phyloP scores from a whole-genome alignment of 2,329 filamentous ascomycete genomes.

The Fusarium staphyleae region DNA sequence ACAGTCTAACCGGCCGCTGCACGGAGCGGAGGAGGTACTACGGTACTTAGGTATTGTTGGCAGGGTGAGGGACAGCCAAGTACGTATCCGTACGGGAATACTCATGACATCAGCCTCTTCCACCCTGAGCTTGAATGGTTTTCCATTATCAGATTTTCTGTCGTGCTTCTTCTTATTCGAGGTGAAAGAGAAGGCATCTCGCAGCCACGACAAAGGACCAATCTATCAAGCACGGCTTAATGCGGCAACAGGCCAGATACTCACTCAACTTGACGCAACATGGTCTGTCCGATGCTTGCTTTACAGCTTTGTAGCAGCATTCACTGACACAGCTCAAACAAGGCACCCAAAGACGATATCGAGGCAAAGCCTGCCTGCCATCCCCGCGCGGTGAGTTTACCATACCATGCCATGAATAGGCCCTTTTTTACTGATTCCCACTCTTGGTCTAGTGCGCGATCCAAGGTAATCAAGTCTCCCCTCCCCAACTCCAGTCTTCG shows the following conservation, averaged over 20 bases:
- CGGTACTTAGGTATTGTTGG: neutral
- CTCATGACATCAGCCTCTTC: conserved; percentile 26
- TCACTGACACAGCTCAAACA: conserved; percentile 11
- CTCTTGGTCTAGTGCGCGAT: conserved; percentile 76
- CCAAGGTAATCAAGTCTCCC: conserved; percentile 67
- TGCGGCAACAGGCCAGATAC: neutral
- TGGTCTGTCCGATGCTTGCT: too few species aligned
- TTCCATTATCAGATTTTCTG: neutral
- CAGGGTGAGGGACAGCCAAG: neutral
- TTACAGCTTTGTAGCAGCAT: neutral
- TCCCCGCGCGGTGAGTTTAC: conserved; percentile 73
- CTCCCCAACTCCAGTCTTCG: neutral
- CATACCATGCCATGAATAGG: neutral
- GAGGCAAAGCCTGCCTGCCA: conserved; percentile 82
- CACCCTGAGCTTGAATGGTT: neutral
- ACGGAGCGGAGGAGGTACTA: conserved; percentile 4
- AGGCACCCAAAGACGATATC: conserved; percentile 70
- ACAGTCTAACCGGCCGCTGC: conserved; percentile 3
- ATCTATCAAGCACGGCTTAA: neutral
- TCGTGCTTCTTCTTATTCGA: neutral
- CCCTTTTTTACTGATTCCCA: neutral
- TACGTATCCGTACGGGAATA: neutral
- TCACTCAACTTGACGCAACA: neutral
- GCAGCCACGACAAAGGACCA: neutral
- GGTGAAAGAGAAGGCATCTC: neutral